Base-by-base conservation (phyloP, 169 alveolate species). In the Eimeria tenella region DNA sequence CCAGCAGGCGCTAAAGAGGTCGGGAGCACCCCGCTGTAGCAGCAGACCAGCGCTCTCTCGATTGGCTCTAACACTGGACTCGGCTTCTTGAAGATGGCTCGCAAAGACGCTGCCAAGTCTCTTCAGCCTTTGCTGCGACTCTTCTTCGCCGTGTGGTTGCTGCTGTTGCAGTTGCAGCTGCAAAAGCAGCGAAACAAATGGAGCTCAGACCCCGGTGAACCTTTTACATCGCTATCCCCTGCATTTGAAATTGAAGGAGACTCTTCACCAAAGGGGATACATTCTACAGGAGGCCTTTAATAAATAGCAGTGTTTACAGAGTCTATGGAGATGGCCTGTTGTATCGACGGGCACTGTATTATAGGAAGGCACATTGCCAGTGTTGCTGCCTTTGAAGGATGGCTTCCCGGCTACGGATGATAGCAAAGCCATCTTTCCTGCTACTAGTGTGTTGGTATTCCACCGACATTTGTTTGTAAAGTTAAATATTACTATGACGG, bases 41-140 rank as follows among this genome's bases (percentile, higher is more conserved):
- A 79, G 55, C 71, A 52, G 50, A n/a, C 65, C 55, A 5, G 88
- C 65, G 55, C 88, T 79, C 49, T 53, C 88, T 17, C 88, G 49
- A 50, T 19, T 55, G 23, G 71, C 88, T 7, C 88, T 15, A 17
- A 79, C 88, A 55, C 88, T 21, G 15, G 88, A 79, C 55, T 79
- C 88, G 7, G 88, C 88, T 42, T 52, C 88, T 21, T 53, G 88
- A 63, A 79, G 55, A 23, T 79, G 88, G 56, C 50, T 53, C 11
- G 88, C 88, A n/a, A 79, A 79, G 71, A 79, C 88, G 88, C 88
- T 79, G 49, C 88, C 88, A 4, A 79, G 55, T 79, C 88, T 58
- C 13, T 23, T 79, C 5, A 79, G 88, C 31, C 88, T 63, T 7
- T 79, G 88, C 71, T 79, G 88, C n/a, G 88, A 79, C 88, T 79